These are phyloP conservation scores for Ustilago sp. DNA, from an alignment of 1,284 basidiomycete genomes.

Conservation along the genomic window DNA sequence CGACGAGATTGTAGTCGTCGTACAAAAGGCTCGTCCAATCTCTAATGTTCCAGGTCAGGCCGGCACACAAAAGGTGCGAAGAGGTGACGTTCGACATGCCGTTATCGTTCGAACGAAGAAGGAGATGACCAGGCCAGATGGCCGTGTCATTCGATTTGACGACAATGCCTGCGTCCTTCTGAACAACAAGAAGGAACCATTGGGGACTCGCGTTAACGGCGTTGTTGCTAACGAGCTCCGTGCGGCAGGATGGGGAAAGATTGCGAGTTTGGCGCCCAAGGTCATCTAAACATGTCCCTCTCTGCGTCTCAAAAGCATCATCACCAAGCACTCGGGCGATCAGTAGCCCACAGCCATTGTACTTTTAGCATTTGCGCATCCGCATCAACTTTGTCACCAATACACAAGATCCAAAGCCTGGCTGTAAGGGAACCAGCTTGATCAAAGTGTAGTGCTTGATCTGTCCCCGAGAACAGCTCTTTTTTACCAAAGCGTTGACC, in stretches of 20 bases:
- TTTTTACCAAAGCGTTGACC: too few relatives aligned
- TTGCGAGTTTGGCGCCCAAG: slow-evolving; percentile 90
- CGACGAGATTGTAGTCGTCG: slow-evolving; percentile 96
- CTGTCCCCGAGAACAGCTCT: too few relatives aligned
- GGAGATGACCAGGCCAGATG: slow-evolving; percentile 84
- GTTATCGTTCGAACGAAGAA: slow-evolving; percentile 94
- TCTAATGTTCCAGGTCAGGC: slow-evolving; percentile 68
- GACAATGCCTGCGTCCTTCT: slow-evolving; percentile 96
- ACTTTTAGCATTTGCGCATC: slow-evolving; percentile 30
- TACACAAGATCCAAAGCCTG: neutral
- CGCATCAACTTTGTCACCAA: slow-evolving; percentile 17
- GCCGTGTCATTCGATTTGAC: slow-evolving; percentile 88
- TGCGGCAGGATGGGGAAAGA: slow-evolving; percentile 93
- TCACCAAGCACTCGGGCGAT: neutral
- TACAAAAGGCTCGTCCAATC: slow-evolving; percentile 90
- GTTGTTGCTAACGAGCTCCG: slow-evolving; percentile 91
- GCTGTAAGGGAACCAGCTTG: too few relatives aligned
- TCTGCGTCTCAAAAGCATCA: slow-evolving; percentile 16
- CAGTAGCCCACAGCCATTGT: slow-evolving; percentile 12
- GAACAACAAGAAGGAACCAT: slow-evolving; percentile 96
- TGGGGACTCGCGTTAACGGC: slow-evolving; percentile 93
- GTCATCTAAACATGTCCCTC: slow-evolving; percentile 72
- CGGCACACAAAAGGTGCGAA: slow-evolving; percentile 77
- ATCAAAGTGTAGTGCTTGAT: too few relatives aligned
- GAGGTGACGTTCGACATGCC: slow-evolving; percentile 92